A percentile compares a stretch with the other conserved stretches of the same genome.
phyloP scores from a whole-genome alignment of 2,329 filamentous ascomycete genomes.

The Chaetomiaceae sp. region DNA sequence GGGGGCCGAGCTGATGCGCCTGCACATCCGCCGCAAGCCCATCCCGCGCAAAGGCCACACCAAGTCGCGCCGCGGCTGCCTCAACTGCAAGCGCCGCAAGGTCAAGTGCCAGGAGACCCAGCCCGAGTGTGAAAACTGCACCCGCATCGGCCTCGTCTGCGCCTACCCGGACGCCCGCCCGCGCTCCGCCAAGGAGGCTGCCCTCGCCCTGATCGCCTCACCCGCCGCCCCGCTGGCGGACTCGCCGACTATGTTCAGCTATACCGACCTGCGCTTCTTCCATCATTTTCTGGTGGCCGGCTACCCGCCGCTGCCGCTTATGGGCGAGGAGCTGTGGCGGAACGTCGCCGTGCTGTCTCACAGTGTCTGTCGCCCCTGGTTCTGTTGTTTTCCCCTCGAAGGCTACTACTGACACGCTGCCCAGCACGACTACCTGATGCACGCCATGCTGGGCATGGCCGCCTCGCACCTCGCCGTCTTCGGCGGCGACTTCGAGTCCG shows the following conservation, averaged over 20 bases:
- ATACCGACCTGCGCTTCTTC: slow-evolving; percentile 45
- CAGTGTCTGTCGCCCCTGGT: slow-evolving; percentile 24
- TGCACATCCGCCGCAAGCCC: slow-evolving; percentile 19
- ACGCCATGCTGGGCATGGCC: slow-evolving; percentile 37
- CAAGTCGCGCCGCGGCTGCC: slow-evolving; percentile 36
- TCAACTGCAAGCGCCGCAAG: slow-evolving; percentile 36
- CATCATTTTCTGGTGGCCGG: slow-evolving; percentile 46
- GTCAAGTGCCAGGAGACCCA: slow-evolving; percentile 39
- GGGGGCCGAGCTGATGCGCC: not conserved
- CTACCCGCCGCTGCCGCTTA: slow-evolving; percentile 35
- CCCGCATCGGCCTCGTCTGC: slow-evolving; percentile 32
- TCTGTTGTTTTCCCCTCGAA: not conserved
- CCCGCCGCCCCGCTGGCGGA: slow-evolving; percentile 18
- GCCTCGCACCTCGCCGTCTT: slow-evolving; percentile 34
- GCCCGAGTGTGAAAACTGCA: slow-evolving; percentile 33
- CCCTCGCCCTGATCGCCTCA: slow-evolving; percentile 28
- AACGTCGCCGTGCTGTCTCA: slow-evolving; percentile 34
- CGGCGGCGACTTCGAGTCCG: slow-evolving; percentile 20
- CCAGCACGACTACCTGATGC: slow-evolving; percentile 37
- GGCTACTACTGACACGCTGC: not conserved
- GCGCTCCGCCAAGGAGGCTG: slow-evolving; percentile 4
- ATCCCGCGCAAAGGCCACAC: slow-evolving; percentile 31
- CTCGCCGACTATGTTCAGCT: slow-evolving; percentile 30
- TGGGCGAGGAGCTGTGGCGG: slow-evolving; percentile 33
- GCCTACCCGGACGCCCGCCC: slow-evolving; percentile 27